Evolutionary conservation across 805 yeast genomes (phyloP).

Genomic region (Myxozyma geophila): DNA sequence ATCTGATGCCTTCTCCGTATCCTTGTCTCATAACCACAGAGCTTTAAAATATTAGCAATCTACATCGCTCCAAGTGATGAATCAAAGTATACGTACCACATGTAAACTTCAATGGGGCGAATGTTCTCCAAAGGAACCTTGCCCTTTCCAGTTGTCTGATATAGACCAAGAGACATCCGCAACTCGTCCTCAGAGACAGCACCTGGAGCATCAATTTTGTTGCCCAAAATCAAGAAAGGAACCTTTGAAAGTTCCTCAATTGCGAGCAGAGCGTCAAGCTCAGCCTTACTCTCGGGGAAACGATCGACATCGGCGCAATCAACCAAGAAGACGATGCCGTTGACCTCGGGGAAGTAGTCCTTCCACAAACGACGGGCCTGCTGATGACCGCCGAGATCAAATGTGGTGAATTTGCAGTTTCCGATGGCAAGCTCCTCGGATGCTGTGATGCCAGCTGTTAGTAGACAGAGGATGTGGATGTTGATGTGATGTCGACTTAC

Average conservation of each 20-base stretch:
- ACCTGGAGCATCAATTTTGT: constrained; percentile 90
- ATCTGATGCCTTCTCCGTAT: constrained; percentile 96
- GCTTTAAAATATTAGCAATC: constrained; percentile 27
- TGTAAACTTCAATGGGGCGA: constrained; percentile 93
- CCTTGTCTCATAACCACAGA: constrained; percentile 99
- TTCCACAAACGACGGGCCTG: constrained; percentile 99
- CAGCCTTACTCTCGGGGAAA: constrained; percentile 91
- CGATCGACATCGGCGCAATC: constrained; percentile 98
- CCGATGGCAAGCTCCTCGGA: constrained; percentile 98
- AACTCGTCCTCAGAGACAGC: constrained; percentile 96
- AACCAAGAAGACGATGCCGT: constrained; percentile 93
- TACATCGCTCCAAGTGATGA: background rate
- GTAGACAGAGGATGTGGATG: background rate
- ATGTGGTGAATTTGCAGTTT: constrained; percentile 93
- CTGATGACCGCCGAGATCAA: constrained; percentile 97
- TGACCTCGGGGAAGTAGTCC: constrained; percentile 98
- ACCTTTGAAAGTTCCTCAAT: constrained; percentile 89
- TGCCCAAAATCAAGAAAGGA: constrained; percentile 93
- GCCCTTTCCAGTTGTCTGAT: constrained; percentile 89
- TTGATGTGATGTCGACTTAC: constrained; percentile 24
- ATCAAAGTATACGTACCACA: constrained; percentile 58
- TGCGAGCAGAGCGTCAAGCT: constrained; percentile 87
- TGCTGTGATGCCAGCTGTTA: constrained; percentile 49
- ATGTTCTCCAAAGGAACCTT: constrained; percentile 66
- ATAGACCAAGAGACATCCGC: constrained; percentile 85